phyloP scores from a whole-genome alignment of 148 eudicot genomes.

The Rhododendron griersonianum region DNA sequence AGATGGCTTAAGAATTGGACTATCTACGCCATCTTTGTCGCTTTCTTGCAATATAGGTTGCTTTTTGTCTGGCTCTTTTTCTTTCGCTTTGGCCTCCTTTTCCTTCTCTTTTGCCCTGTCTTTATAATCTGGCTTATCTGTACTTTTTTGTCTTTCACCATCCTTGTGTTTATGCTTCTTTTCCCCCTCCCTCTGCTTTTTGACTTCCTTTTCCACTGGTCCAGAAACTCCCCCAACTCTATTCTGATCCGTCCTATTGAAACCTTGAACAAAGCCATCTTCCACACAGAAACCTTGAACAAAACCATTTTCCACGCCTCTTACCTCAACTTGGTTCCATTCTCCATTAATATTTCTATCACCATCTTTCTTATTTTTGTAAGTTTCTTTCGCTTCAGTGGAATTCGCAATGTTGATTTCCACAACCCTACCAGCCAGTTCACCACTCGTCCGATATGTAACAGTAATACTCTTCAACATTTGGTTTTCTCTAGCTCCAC shows the following conservation, averaged over 20 bases:
- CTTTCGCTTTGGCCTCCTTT: conserved; percentile 22
- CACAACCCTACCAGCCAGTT: conserved; percentile 8
- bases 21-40: conserved; percentile 13
- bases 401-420: conserved; percentile 10
- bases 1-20: conserved; percentile 4
- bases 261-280: neutral
- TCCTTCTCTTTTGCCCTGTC: conserved; percentile 18
- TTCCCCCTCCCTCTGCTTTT: conserved; percentile 19
- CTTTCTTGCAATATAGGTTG: conserved; percentile 11
- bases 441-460: conserved; percentile 14
- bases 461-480: conserved; percentile 10
- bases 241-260: conserved; percentile 3
- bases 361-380: conserved; percentile 15
- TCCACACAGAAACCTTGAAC: neutral
- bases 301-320: neutral
- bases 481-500: conserved; percentile 30
- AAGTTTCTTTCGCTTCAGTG: conserved; percentile 9
- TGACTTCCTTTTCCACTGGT: conserved; percentile 15
- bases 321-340: neutral
- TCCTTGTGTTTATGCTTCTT: conserved; percentile 17
- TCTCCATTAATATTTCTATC: conserved; percentile 11
- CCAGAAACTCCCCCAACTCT: conserved; percentile 17
- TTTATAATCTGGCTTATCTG: conserved; percentile 20
- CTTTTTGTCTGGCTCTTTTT: conserved; percentile 13
- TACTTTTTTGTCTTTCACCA: conserved; percentile 18